Evolutionary conservation across 345 rosid genomes (phyloP).

Genomic region (Eutrema japonicum): DNA sequence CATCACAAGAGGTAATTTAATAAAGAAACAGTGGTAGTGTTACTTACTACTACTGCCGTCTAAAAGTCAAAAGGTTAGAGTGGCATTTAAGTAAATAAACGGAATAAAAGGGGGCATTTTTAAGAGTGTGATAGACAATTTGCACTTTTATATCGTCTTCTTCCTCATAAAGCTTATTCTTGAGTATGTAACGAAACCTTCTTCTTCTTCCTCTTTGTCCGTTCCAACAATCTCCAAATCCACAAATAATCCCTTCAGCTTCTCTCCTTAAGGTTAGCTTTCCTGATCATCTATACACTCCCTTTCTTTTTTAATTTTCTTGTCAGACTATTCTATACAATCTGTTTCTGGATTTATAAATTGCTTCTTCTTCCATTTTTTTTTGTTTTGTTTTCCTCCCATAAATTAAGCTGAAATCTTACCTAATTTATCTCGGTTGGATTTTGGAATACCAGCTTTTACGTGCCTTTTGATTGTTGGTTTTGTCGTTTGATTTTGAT

Average conservation of each 20-base stretch:
- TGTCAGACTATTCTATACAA: constrained; percentile 7
- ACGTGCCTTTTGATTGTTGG: constrained; percentile 19
- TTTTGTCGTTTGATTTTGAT: constrained; percentile 15
- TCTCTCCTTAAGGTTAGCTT: constrained; percentile 40
- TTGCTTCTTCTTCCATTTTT: neutral
- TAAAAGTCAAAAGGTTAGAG: constrained; percentile 29
- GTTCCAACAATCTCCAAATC: constrained; percentile 9
- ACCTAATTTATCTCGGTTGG: neutral
- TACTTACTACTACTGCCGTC: constrained; percentile 26
- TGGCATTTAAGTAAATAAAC: constrained; percentile 26
- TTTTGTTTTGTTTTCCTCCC: neutral
- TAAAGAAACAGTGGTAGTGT: constrained; percentile 5
- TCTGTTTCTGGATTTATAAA: constrained; percentile 1
- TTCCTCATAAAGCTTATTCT: constrained; percentile 38
- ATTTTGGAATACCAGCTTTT: neutral
- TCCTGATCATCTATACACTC: constrained; percentile 7
- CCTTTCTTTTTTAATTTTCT: constrained; percentile 5
- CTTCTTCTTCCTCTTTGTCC: constrained; percentile 39
- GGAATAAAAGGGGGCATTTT: constrained; percentile 2
- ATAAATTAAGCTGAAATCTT: neutral
- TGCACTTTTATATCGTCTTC: constrained; percentile 33
- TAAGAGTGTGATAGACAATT: constrained; percentile 40
- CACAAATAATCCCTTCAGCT: neutral
- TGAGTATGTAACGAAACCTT: constrained; percentile 28
- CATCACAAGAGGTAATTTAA: constrained; percentile 4